phyloP scores from a whole-genome alignment of 371 early-diverging fungal species.

The Haplosporangium sp. region DNA sequence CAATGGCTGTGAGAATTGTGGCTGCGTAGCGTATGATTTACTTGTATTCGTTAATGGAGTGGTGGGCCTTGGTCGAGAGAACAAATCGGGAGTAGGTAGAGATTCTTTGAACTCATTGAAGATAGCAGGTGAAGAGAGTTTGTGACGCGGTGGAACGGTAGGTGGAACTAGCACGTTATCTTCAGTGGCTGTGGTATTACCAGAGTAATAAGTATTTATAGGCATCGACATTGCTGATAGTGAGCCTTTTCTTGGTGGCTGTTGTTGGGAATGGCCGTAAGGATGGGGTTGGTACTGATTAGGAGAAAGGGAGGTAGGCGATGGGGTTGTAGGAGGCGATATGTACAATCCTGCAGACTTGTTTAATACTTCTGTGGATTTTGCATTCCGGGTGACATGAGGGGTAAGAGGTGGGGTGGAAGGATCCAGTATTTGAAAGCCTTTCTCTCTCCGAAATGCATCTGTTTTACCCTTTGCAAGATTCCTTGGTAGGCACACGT shows the following conservation, averaged over 20 bases:
- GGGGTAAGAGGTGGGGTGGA: not conserved
- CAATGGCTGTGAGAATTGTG: not conserved
- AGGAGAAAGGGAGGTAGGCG: conserved; percentile 10
- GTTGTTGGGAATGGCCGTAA: conserved; percentile 6
- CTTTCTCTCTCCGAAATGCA: conserved; percentile 12
- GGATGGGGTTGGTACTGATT: not conserved
- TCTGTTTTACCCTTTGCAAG: not conserved
- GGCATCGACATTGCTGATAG: conserved; percentile 17
- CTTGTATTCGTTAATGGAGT: not conserved
- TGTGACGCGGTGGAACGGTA: conserved; percentile 32
- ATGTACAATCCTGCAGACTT: conserved; percentile 8
- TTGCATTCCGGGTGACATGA: conserved; percentile 2
- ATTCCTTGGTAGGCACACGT: conserved; percentile 2
- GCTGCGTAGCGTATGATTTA: not conserved
- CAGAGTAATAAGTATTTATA: conserved; percentile 3
- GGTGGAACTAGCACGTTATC: conserved; percentile 11
- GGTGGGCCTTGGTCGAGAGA: not conserved
- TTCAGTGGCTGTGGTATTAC: not conserved
- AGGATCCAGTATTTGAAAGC: conserved; percentile 31
- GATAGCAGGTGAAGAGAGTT: conserved; percentile 30
- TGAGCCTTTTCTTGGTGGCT: conserved; percentile 20
- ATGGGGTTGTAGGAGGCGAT: conserved; percentile 32
- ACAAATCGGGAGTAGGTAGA: not conserved
- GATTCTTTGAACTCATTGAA: not conserved
- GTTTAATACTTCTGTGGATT: conserved; percentile 14